These are phyloP conservation scores for Aphanoascus verrucosus DNA, from an alignment of 2,329 filamentous ascomycete species.

Conservation along the genomic window DNA sequence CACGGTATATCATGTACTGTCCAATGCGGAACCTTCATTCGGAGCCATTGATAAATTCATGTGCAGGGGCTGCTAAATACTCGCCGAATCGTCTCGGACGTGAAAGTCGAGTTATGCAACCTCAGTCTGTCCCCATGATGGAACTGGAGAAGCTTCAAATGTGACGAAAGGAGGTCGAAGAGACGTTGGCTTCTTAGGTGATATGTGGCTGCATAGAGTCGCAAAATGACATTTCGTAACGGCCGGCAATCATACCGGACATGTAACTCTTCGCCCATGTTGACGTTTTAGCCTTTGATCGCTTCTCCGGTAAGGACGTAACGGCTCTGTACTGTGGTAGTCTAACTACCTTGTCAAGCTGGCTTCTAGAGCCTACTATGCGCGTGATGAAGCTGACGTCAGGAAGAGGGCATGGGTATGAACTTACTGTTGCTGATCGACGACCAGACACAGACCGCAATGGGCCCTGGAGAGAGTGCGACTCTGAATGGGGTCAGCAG, in stretches of 20 bases:
- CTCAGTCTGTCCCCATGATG: too few relatives aligned
- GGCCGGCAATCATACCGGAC: neutral
- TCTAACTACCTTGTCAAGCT: neutral
- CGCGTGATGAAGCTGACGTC: slow-evolving; percentile 1
- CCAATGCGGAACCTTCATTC: too few relatives aligned
- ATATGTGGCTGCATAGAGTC: slow-evolving; percentile 6
- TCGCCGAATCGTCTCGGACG: too few relatives aligned
- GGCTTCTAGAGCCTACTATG: neutral
- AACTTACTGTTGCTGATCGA: neutral
- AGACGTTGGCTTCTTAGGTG: neutral
- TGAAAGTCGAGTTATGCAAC: too few relatives aligned
- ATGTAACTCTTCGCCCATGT: neutral
- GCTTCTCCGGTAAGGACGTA: too few relatives aligned
- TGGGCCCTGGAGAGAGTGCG: neutral
- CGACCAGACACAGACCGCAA: neutral
- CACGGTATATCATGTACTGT: too few relatives aligned
- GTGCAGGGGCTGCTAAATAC: too few relatives aligned
- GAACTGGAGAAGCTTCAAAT: neutral
- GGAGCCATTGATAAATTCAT: too few relatives aligned
- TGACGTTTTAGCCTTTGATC: neutral
- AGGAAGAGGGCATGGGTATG: neutral
- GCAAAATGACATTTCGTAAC: neutral
- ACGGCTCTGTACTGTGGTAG: too few relatives aligned
- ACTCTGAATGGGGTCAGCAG: neutral
- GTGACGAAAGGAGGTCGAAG: neutral